Percentiles rank a stretch among this genome's conserved stretches.
These are phyloP conservation scores for Drechmeria coniospora DNA, from an alignment of 2,329 filamentous ascomycete genomes.

Conservation along the genomic window DNA sequence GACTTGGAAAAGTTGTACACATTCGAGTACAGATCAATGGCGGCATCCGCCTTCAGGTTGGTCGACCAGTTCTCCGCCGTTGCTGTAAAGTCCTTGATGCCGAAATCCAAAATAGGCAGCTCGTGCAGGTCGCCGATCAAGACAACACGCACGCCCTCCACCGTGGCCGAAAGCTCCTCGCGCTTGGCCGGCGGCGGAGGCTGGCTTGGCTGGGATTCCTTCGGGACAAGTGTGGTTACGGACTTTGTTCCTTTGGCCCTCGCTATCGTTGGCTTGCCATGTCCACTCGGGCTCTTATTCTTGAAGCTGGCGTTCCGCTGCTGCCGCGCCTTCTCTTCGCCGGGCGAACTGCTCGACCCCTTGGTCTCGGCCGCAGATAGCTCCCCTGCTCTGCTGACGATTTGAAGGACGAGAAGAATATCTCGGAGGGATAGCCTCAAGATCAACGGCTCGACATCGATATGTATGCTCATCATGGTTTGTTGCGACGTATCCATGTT, in stretches of 20 bases:
- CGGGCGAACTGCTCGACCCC: slow-evolving; percentile 17
- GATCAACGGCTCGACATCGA: slow-evolving; percentile 83
- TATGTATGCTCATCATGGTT: slow-evolving; percentile 61
- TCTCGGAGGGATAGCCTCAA: slow-evolving; percentile 82
- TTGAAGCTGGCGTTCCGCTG: slow-evolving; percentile 33
- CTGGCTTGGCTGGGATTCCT: slow-evolving; percentile 6
- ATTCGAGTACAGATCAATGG: slow-evolving; percentile 88
- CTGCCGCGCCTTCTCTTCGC: slow-evolving; percentile 41
- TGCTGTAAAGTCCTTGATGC: slow-evolving; percentile 76
- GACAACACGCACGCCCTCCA: slow-evolving; percentile 82
- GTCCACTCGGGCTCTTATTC: slow-evolving; percentile 40
- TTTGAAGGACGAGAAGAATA: slow-evolving; percentile 86
- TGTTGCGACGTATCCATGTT: slow-evolving; percentile 59
- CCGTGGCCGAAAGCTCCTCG: slow-evolving; percentile 71
- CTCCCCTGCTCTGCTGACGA: slow-evolving; percentile 79
- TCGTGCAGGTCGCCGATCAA: slow-evolving; percentile 94
- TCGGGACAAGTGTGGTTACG: slow-evolving; percentile 14
- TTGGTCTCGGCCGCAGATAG: slow-evolving; percentile 54
- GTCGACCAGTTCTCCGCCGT: slow-evolving; percentile 85
- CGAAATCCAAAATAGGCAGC: slow-evolving; percentile 84
- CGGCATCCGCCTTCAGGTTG: slow-evolving; percentile 71
- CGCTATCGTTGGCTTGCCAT: slow-evolving; percentile 35
- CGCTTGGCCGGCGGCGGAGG: slow-evolving; percentile 12
- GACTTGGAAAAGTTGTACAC: slow-evolving; percentile 99
- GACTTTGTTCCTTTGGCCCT: slow-evolving; percentile 25